Percentiles rank a stretch among this genome's conserved stretches.
phyloP scores from a whole-genome alignment of 129 eudicot genomes.

The Escallonia herrerae region DNA sequence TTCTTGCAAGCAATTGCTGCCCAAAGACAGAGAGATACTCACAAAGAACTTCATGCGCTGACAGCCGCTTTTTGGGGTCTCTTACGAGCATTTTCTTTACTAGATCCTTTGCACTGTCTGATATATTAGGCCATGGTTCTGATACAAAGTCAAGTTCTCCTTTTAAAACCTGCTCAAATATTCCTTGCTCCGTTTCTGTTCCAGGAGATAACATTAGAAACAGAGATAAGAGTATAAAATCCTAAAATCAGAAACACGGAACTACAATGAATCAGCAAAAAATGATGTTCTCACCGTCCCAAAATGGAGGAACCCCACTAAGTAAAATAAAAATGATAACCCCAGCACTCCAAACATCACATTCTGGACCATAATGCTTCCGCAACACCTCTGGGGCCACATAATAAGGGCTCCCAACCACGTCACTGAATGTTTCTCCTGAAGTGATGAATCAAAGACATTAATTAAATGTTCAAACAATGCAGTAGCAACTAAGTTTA shows the following conservation, averaged over 20 bases:
- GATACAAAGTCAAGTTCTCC: conserved; percentile 90
- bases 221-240: conserved; percentile 13
- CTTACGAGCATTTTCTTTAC: conserved; percentile 72
- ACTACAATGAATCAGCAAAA: conserved; percentile 10
- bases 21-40: conserved; percentile 18
- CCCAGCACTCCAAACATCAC: conserved; percentile 99
- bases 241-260: not conserved
- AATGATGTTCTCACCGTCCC: conserved; percentile 67
- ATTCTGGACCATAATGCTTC: conserved; percentile 62
- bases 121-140: conserved; percentile 92
- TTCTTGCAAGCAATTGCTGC: not conserved
- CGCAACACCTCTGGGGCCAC: conserved; percentile 83
- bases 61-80: conserved; percentile 58
- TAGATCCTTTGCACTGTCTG: conserved; percentile 83
- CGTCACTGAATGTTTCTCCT: conserved; percentile 78
- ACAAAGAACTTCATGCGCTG: conserved; percentile 79
- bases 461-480: too few relatives aligned
- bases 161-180: conserved; percentile 68
- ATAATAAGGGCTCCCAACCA: conserved; percentile 81
- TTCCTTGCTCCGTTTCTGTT: conserved; percentile 83
- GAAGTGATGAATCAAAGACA: not conserved
- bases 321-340: conserved; percentile 78
- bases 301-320: conserved; percentile 88
- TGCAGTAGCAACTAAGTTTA: too few relatives aligned
- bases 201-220: conserved; percentile 20